phyloP scores from a whole-genome alignment of 1,284 basidiomycete genomes.

The Cryptococcus sp. region DNA sequence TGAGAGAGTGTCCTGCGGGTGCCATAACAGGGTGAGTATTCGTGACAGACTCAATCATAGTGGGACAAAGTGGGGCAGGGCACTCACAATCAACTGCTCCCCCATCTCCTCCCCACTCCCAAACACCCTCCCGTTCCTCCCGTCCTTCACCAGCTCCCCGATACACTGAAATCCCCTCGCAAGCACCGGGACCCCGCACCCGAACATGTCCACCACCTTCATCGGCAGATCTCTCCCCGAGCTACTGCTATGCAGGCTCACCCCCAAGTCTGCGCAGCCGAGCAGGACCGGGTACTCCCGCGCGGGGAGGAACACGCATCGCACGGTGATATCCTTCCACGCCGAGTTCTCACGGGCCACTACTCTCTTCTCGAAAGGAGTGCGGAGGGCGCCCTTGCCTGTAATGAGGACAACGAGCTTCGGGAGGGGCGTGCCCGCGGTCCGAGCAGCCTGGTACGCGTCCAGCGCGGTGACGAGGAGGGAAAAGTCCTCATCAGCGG shows the following conservation, averaged over 20 bases:
- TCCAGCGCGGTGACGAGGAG: slow-evolving; percentile 76
- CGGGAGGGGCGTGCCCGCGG: slow-evolving; percentile 55
- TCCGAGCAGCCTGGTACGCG: slow-evolving; percentile 41
- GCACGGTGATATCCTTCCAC: slow-evolving; percentile 79
- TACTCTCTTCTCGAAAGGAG: slow-evolving; percentile 66
- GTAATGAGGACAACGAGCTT: slow-evolving; percentile 81
- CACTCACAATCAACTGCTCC: slow-evolving; percentile 64
- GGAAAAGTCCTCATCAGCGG: slow-evolving; percentile 91
- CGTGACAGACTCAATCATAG: background rate
- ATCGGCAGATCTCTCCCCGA: slow-evolving; percentile 92
- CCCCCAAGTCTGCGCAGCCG: slow-evolving; percentile 86
- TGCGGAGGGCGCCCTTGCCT: slow-evolving; percentile 80
- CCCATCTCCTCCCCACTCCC: slow-evolving; percentile 65
- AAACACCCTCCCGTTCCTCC: slow-evolving; percentile 79
- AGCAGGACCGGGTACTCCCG: slow-evolving; percentile 81
- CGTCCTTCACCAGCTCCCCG: slow-evolving; percentile 77
- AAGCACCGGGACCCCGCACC: slow-evolving; percentile 88
- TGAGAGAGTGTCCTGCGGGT: slow-evolving; percentile 7
- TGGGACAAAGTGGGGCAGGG: background rate
- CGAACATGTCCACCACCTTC: slow-evolving; percentile 99
- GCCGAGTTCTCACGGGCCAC: slow-evolving; percentile 55
- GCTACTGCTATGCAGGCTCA: slow-evolving; percentile 86
- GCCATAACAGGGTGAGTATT: background rate
- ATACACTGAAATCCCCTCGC: slow-evolving; percentile 84
- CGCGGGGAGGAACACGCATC: slow-evolving; percentile 81